Evolutionary conservation across 73 alveolate species (phyloP).

Genomic region (Uronychia setigera): DNA sequence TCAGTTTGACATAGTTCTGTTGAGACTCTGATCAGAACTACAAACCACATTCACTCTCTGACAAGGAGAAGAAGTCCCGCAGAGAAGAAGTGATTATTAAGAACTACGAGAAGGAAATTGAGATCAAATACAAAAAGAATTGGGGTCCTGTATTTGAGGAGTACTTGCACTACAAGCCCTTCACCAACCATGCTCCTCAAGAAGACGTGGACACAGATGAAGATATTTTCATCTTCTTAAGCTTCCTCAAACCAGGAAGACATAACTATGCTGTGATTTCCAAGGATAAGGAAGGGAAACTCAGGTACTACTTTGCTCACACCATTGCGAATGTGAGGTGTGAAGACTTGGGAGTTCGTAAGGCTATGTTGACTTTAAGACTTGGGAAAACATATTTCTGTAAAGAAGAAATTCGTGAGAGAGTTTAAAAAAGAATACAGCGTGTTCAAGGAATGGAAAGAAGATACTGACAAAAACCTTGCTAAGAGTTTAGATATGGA

Average conservation of each 20-base stretch:
- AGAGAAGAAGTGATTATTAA: not conserved
- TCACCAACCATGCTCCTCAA: not conserved
- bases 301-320: not conserved
- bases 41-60: not conserved
- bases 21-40: not conserved
- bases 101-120: not conserved
- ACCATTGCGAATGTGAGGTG: not conserved
- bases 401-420: constrained; percentile 16
- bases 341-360: not conserved
- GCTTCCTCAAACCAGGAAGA: not conserved
- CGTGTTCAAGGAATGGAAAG: constrained; percentile 64
- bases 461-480: constrained; percentile 33
- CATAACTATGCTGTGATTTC: not conserved
- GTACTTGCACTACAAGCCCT: not conserved
- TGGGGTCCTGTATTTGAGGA: not conserved
- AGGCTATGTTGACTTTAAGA: not conserved
- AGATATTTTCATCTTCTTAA: not conserved
- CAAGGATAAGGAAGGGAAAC: not conserved
- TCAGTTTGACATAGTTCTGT: not conserved
- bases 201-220: not conserved
- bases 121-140: not conserved
- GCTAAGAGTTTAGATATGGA: constrained; percentile 17
- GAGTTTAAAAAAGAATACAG: constrained; percentile 19
- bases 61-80: not conserved
- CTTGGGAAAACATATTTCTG: not conserved